Percentiles rank a stretch among this genome's conserved stretches.
Conservation (phyloP, 2,329 filamentous ascomycete species). For the Aquanectria penicillioides region DNA sequence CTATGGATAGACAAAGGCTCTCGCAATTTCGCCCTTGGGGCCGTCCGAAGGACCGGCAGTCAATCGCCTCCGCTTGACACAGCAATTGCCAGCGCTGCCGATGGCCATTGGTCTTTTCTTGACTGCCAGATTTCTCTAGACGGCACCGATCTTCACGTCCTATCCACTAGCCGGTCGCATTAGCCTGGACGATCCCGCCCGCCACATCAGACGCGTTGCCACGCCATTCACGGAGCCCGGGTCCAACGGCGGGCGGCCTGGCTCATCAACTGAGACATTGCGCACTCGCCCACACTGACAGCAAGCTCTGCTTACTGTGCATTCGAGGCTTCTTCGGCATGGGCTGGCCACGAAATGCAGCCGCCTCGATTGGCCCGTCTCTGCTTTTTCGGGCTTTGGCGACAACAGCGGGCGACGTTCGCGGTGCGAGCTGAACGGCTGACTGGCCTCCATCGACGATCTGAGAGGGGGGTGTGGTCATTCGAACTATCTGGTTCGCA, state of each 20-base stretch:
- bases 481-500: not conserved
- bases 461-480: not conserved
- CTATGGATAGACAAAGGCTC: too few species aligned
- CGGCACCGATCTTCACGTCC: not conserved
- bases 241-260: not conserved
- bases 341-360: slow-evolving; percentile 6
- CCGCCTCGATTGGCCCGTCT: slow-evolving; percentile 17
- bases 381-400: not conserved
- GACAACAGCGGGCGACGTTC: slow-evolving; percentile 18
- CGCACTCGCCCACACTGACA: slow-evolving; percentile 3
- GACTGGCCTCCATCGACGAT: not conserved
- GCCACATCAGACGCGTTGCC: slow-evolving; percentile 4
- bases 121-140: too few species aligned
- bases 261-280: slow-evolving; percentile 29
- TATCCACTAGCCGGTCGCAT: slow-evolving; percentile 1
- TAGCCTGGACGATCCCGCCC: slow-evolving; percentile 29
- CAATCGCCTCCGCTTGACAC: slow-evolving; percentile 1
- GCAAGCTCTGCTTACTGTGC: slow-evolving; percentile 1
- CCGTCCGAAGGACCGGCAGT: slow-evolving; percentile 3
- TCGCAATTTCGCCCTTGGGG: not conserved
- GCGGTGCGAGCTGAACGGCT: slow-evolving; percentile 16
- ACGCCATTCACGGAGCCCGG: not conserved
- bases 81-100: too few species aligned
- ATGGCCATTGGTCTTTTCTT: too few species aligned
- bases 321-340: not conserved